Evolutionary conservation across 2,329 filamentous ascomycete species (phyloP).

Genomic region (Botrytis galanthina): DNA sequence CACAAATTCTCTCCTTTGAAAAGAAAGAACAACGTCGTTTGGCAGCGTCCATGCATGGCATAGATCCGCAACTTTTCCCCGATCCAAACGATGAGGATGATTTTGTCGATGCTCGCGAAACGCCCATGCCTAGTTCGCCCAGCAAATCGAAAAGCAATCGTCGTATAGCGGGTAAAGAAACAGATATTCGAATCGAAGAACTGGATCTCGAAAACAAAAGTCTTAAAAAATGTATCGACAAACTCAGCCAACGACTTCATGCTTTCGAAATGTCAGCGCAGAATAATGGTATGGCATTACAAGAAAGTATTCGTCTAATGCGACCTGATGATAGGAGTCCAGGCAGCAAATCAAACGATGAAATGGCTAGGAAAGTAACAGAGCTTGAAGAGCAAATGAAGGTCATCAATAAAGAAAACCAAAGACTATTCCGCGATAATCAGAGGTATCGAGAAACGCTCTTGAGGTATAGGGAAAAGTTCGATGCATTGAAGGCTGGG

Average conservation of each 20-base stretch:
- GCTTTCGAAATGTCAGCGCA: conserved; percentile 92
- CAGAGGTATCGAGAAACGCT: conserved; percentile 56
- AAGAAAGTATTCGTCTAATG: conserved; percentile 73
- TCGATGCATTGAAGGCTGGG: conserved; percentile 67
- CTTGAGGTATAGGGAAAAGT: conserved; percentile 59
- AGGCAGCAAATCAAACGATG: conserved; percentile 40
- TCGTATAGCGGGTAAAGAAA: conserved; percentile 36
- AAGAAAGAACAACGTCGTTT: conserved; percentile 64
- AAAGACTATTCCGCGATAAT: conserved; percentile 60
- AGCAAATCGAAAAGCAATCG: conserved; percentile 39
- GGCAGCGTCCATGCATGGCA: conserved; percentile 49
- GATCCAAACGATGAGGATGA: conserved; percentile 72
- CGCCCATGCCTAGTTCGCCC: conserved; percentile 45
- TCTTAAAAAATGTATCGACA: conserved; percentile 81
- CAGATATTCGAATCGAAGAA: conserved; percentile 67
- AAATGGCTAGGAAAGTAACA: conserved; percentile 50
- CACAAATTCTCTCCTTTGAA: conserved; percentile 75
- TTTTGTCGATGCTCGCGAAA: conserved; percentile 85
- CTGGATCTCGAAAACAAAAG: conserved; percentile 84
- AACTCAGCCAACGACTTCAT: conserved; percentile 81
- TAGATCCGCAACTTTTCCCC: conserved; percentile 39
- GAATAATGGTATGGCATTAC: conserved; percentile 78
- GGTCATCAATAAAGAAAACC: conserved; percentile 57
- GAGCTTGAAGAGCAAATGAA: conserved; percentile 68
- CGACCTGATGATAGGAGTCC: conserved; percentile 43